Evolutionary conservation across 768 basidiomycete genomes (phyloP), one percentile per base, ranked within the genome.

Genomic region (Pleurotus platypus): DNA sequence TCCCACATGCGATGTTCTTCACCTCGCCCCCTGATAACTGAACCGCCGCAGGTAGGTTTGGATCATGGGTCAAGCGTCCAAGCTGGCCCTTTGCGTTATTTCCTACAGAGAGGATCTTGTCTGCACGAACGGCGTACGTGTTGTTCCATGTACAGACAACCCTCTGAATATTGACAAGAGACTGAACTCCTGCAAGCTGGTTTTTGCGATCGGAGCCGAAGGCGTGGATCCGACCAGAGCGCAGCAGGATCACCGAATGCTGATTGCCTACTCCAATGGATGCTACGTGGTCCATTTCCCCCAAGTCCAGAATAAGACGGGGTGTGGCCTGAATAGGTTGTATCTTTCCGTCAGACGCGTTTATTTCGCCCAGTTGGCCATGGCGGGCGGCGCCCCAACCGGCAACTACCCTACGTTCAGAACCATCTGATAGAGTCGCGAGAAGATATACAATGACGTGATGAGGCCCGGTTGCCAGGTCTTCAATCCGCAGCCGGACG

Each of bases 351-450:
- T 55, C 57, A 7, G 60, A 42, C 27, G 63, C 59, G 24, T 59
- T 38, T 15, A 68, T 57, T 22, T 67, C 60, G 3, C 89, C 90
- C 1, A 98, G 80, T 66, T 98, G 94, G 3, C 93, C 92, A 64
- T 95, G 92, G 30, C 95, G 76, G 12, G 84, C 80, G 2, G 85
- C 75, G 4, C 94, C 95, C 94, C 95, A 98, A 5, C 94, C 94
- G 4, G 87, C 75, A 11, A 79, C 24, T 46, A 70, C 60, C 50
- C 64, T 69, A 15, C 55, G 51, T 4, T 60, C 46, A 16, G 60
- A 56, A 18, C 65, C 64, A 50, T 71, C 66, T 2, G 56, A 50
- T 20, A 62, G 46, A 11, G 66, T 58, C 7, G 64, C 46, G 12
- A 67, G 63, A 13, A 90, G 55, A 15, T 77, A 71, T 4, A 67